Evolutionary conservation across 192 early-diverging fungal genomes (phyloP).

Genomic region (Podila clonocystis): DNA sequence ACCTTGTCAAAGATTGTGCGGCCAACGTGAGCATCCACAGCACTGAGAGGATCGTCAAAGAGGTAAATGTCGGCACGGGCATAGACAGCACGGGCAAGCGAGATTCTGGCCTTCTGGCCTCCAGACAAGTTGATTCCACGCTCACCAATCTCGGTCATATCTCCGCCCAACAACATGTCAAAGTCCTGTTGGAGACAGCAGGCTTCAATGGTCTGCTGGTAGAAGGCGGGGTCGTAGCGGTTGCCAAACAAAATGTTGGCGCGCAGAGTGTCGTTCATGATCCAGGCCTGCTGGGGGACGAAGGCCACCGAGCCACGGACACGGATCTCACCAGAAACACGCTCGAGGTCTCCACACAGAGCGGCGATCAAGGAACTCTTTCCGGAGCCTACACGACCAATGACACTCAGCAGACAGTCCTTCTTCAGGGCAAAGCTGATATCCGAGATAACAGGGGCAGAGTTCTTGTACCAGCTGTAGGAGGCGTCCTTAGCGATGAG

Average conservation of each 20-base stretch:
- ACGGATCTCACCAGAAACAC: conserved; percentile 65
- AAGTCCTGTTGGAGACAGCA: conserved; percentile 91
- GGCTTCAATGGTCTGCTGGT: conserved; percentile 70
- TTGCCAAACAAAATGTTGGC: conserved; percentile 94
- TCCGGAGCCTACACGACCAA: conserved; percentile 58
- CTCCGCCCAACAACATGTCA: conserved; percentile 84
- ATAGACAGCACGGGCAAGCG: conserved; percentile 84
- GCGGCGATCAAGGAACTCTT: conserved; percentile 62
- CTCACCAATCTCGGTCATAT: conserved; percentile 94
- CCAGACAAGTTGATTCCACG: conserved; percentile 92
- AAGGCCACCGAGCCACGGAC: conserved; percentile 77
- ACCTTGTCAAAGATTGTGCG: conserved; percentile 84
- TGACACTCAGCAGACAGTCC: conserved; percentile 38
- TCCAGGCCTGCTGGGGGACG: conserved; percentile 80
- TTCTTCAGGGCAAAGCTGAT: conserved; percentile 32
- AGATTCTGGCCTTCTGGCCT: conserved; percentile 87
- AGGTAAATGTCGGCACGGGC: conserved; percentile 76
- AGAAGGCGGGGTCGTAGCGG: conserved; percentile 66
- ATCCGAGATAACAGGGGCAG: conserved; percentile 28
- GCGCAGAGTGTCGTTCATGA: conserved; percentile 92
- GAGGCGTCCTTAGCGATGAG: conserved; percentile 33
- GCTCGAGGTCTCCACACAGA: conserved; percentile 90
- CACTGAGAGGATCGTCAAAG: conserved; percentile 65
- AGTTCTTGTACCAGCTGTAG: conserved; percentile 45
- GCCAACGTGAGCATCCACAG: conserved; percentile 74